Percentiles rank a stretch among this genome's conserved stretches.
These are phyloP conservation scores for Pyrenopolyporus hunteri DNA, from an alignment of 495 filamentous ascomycete species.

Conservation along the genomic window DNA sequence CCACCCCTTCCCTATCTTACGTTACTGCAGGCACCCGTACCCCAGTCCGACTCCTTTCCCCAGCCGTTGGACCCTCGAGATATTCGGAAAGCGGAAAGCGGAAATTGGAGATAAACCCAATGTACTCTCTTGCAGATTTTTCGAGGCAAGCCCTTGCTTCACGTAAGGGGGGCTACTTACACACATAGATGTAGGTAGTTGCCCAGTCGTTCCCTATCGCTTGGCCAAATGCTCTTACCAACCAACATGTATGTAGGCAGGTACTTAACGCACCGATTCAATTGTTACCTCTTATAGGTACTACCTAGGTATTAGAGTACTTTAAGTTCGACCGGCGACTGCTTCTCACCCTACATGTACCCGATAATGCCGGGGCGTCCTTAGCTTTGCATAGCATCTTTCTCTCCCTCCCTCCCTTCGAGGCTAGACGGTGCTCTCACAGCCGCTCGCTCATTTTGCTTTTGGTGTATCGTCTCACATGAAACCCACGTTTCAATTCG, in stretches of 20 bases:
- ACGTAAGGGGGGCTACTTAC: neutral
- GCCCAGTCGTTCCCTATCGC: neutral
- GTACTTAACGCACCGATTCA: no score
- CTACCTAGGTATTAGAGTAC: no score
- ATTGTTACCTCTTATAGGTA: no score
- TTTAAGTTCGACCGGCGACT: no score
- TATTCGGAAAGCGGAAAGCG: slow-evolving; percentile 2
- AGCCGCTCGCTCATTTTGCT: neutral
- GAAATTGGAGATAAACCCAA: neutral
- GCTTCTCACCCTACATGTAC: no score
- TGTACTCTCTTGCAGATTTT: neutral
- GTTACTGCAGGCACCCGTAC: neutral
- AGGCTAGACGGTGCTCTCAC: no score
- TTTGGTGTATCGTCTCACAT: neutral
- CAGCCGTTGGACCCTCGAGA: neutral
- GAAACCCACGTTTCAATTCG: neutral
- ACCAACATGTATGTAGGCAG: no score
- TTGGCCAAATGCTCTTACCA: neutral
- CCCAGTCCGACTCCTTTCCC: neutral
- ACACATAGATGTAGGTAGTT: no score
- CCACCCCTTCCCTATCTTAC: neutral
- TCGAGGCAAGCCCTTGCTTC: neutral
- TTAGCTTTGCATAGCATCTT: no score
- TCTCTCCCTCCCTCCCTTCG: no score
- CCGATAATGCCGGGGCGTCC: no score